phyloP scores from a whole-genome alignment of 2,329 filamentous ascomycete genomes.

The Aureobasidium sp. region DNA sequence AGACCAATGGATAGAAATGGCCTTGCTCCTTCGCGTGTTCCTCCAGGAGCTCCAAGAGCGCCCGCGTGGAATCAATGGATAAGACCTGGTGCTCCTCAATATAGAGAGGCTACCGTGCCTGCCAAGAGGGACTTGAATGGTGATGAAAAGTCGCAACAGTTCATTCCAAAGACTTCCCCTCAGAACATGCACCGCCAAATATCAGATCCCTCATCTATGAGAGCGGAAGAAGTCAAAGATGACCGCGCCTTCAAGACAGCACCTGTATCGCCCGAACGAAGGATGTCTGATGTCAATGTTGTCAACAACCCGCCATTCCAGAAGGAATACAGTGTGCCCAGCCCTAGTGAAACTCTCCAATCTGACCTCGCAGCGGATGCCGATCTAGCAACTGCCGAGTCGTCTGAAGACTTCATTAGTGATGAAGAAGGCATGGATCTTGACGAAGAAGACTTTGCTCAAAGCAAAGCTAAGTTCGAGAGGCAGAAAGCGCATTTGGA shows the following conservation, averaged over 20 bases:
- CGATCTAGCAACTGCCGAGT: background rate
- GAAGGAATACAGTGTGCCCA: background rate
- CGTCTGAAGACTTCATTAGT: conserved; percentile 22
- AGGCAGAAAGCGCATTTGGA: conserved; percentile 39
- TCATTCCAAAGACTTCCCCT: background rate
- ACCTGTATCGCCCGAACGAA: conserved; percentile 3
- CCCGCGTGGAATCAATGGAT: conserved; percentile 38
- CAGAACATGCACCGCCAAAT: conserved; percentile 1
- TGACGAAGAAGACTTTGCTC: conserved; percentile 39
- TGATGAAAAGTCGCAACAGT: conserved; percentile 31
- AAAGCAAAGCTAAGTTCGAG: conserved; percentile 42
- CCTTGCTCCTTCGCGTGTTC: conserved; percentile 20
- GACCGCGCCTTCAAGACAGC: conserved; percentile 3
- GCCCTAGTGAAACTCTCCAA: background rate
- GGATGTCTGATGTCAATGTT: background rate
- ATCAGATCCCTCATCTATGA: background rate
- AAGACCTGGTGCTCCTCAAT: conserved; percentile 31
- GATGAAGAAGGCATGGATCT: conserved; percentile 43
- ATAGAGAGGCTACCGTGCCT: conserved; percentile 29
- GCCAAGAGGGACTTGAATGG: conserved; percentile 39
- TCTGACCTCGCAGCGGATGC: background rate
- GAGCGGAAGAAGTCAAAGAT: background rate
- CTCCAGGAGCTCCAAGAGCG: conserved; percentile 23
- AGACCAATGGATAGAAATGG: conserved; percentile 20
- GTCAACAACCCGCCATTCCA: background rate